A percentile compares a stretch with the other conserved stretches of the same genome.
These are phyloP conservation scores for Clarireedia hainanense DNA, from an alignment of 2,329 filamentous ascomycete genomes.

Conservation along the genomic window DNA sequence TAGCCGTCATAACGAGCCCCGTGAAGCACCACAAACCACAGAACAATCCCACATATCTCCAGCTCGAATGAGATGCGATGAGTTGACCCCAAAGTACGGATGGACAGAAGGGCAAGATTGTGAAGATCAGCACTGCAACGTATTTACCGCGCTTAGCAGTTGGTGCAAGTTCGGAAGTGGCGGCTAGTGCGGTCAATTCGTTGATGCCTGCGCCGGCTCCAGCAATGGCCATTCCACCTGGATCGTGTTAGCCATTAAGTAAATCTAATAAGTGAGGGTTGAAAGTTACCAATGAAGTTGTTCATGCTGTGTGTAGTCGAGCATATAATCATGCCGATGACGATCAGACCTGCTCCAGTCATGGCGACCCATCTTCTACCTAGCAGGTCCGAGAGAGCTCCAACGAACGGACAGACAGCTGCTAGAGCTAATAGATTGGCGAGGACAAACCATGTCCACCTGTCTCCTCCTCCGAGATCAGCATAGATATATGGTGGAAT, in stretches of 20 bases:
- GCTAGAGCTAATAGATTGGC: constrained; percentile 49
- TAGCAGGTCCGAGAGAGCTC: constrained; percentile 55
- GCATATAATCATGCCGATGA: constrained; percentile 52
- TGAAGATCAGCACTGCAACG: constrained; percentile 51
- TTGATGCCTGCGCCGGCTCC: constrained; percentile 60
- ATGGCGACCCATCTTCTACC: constrained; percentile 53
- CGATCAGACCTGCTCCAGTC: constrained; percentile 43
- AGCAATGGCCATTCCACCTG: constrained; percentile 44
- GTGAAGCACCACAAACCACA: constrained; percentile 44
- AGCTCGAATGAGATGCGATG: constrained; percentile 38
- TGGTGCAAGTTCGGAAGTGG: constrained; percentile 60
- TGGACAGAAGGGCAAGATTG: constrained; percentile 53
- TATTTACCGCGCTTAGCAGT: constrained; percentile 54
- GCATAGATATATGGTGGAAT: constrained; percentile 48
- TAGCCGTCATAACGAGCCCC: constrained; percentile 41
- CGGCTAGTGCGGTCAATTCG: constrained; percentile 60
- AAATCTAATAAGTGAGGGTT: too few species aligned
- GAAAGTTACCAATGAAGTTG: constrained; percentile 46
- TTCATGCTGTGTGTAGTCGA: constrained; percentile 52
- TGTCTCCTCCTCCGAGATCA: constrained; percentile 46
- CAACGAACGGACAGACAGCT: constrained; percentile 55
- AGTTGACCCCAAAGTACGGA: constrained; percentile 53
- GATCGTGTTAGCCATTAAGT: not conserved
- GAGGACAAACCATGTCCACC: constrained; percentile 31
- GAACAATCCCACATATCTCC: constrained; percentile 48